phyloP scores from a whole-genome alignment of 768 basidiomycete genomes.

The Leccinellum albellum region DNA sequence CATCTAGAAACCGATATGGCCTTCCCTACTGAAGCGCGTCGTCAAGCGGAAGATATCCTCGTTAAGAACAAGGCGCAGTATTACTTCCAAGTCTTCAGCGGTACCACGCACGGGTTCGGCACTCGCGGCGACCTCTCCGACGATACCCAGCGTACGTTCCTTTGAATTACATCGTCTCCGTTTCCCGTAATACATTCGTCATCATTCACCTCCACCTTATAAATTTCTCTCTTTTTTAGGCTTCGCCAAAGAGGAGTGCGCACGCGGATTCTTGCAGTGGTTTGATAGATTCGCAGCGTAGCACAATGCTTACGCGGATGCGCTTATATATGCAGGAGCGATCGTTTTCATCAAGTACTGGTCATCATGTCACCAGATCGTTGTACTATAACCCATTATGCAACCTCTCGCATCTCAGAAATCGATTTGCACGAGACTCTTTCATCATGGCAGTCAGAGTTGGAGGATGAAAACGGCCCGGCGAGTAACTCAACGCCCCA shows the following conservation, averaged over 20 bases:
- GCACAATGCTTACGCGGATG: background rate
- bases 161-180: background rate
- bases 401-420: background rate
- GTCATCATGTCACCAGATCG: background rate
- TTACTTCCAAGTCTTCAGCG: conserved; percentile 55
- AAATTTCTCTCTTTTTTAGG: conserved; percentile 30
- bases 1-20: conserved; percentile 49
- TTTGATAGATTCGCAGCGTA: conserved; percentile 43
- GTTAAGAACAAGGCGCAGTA: conserved; percentile 48
- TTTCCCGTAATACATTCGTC: background rate
- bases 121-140: conserved; percentile 30
- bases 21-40: conserved; percentile 51
- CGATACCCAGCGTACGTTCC: conserved; percentile 18
- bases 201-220: background rate
- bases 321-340: background rate
- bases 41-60: conserved; percentile 54
- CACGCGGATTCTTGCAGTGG: conserved; percentile 48
- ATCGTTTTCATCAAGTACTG: background rate
- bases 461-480: background rate
- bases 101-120: conserved; percentile 38
- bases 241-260: conserved; percentile 60
- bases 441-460: background rate
- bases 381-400: conserved; percentile 12
- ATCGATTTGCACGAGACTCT: too few relatives aligned
- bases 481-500: background rate